Conservation (phyloP, 441 rosid species). For the Theobroma grandiflorum region DNA sequence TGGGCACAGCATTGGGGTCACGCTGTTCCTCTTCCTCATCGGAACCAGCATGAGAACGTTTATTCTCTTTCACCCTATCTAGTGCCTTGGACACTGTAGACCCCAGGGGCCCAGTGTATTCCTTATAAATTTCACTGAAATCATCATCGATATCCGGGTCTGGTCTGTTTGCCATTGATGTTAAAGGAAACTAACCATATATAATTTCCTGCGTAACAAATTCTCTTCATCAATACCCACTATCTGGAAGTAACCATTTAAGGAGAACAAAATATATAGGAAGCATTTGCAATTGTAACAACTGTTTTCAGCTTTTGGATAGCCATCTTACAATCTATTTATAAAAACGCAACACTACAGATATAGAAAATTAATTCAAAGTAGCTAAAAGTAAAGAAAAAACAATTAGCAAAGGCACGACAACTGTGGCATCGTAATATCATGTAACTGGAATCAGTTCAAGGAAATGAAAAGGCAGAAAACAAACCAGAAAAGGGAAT, state of each 20-base stretch:
- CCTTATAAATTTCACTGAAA: slow-evolving; percentile 93
- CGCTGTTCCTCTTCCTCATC: slow-evolving; percentile 81
- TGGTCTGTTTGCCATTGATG: slow-evolving; percentile 70
- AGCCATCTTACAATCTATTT: neutral
- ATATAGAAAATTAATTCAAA: too few species aligned
- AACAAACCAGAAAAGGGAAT: neutral
- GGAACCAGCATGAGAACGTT: slow-evolving; percentile 60
- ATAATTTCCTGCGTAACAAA: slow-evolving; percentile 33
- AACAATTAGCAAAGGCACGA: neutral
- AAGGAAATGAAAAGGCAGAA: neutral
- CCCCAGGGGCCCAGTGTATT: slow-evolving; percentile 83
- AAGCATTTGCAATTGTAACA: neutral
- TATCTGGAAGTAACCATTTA: neutral
- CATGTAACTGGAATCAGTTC: neutral
- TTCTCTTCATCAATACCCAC: neutral
- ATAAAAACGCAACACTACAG: neutral
- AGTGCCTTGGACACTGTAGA: slow-evolving; percentile 44
- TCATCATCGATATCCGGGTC: slow-evolving; percentile 92
- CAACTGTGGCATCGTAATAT: neutral
- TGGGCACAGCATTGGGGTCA: slow-evolving; percentile 96
- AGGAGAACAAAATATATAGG: neutral
- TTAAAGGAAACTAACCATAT: slow-evolving; percentile 24
- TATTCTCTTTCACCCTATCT: slow-evolving; percentile 56
- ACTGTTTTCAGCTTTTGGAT: neutral
- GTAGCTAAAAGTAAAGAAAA: neutral